phyloP scores from a whole-genome alignment of 495 filamentous ascomycete species.

The Penicillium waksmanii region DNA sequence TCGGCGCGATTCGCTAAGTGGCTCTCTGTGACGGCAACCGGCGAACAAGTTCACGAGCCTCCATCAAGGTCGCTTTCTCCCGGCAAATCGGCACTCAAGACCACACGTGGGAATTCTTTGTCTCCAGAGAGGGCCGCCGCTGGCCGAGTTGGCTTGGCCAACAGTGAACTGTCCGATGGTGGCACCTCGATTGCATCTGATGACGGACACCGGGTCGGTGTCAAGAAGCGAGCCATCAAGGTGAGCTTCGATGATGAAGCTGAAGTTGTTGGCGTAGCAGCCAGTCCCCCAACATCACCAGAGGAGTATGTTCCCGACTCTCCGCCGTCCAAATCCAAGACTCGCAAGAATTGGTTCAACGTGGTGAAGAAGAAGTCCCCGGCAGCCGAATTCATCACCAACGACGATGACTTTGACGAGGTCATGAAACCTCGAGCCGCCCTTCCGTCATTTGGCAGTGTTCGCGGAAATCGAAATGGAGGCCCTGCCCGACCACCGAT shows the following conservation, averaged over 20 bases:
- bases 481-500: conserved; percentile 19
- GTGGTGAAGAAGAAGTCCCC: conserved; percentile 52
- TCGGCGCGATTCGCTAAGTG: conserved; percentile 74
- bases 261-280: conserved; percentile 62
- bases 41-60: conserved; percentile 67
- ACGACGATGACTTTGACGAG: conserved; percentile 62
- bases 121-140: conserved; percentile 40
- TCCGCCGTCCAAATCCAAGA: conserved; percentile 51
- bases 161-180: conserved; percentile 64
- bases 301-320: conserved; percentile 54
- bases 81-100: conserved; percentile 84
- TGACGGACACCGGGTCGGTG: conserved; percentile 51
- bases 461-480: conserved; percentile 54
- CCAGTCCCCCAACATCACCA: conserved; percentile 52
- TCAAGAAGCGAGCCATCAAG: conserved; percentile 69
- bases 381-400: conserved; percentile 38
- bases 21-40: conserved; percentile 52
- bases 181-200: conserved; percentile 62
- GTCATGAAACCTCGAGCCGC: conserved; percentile 74
- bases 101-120: conserved; percentile 55
- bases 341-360: conserved; percentile 59
- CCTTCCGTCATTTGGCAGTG: conserved; percentile 83
- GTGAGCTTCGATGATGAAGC: conserved; percentile 87
- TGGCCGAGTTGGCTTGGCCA: conserved; percentile 38
- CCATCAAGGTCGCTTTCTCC: conserved; percentile 81